Percentiles rank a stretch among this genome's conserved stretches.
phyloP scores from a whole-genome alignment of 2,329 filamentous ascomycete genomes.

The Beauveria caledonica region DNA sequence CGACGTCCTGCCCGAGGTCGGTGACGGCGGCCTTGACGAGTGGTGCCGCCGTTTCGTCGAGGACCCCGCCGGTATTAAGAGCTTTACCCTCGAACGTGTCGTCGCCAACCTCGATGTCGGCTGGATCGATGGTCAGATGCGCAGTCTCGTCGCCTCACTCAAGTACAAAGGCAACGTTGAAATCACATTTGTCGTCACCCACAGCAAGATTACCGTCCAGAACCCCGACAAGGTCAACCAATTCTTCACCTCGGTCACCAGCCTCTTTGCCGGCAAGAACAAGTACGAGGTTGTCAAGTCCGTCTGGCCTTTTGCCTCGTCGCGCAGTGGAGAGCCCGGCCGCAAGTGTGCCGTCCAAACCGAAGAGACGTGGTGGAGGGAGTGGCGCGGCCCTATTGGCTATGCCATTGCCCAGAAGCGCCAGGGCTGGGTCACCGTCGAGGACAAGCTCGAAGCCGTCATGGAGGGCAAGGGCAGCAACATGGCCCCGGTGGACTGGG shows the following conservation, averaged over 20 bases:
- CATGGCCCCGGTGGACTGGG: slow-evolving; percentile 34
- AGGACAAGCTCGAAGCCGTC: slow-evolving; percentile 45
- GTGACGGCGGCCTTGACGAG: slow-evolving; percentile 36
- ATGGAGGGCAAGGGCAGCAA: slow-evolving; percentile 39
- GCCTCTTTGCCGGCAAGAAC: slow-evolving; percentile 43
- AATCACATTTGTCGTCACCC: slow-evolving; percentile 42
- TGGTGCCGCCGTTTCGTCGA: slow-evolving; percentile 42
- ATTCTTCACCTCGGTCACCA: slow-evolving; percentile 44
- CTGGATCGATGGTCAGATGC: slow-evolving; percentile 47
- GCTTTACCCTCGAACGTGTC: slow-evolving; percentile 42
- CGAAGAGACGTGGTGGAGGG: slow-evolving; percentile 48
- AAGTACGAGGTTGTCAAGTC: slow-evolving; percentile 48
- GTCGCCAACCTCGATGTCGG: slow-evolving; percentile 47
- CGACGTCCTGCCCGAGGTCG: slow-evolving; percentile 34
- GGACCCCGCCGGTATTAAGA: slow-evolving; percentile 36
- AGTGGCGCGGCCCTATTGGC: slow-evolving; percentile 24
- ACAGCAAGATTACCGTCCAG: slow-evolving; percentile 40
- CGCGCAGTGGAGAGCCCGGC: slow-evolving; percentile 34
- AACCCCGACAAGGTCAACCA: slow-evolving; percentile 45
- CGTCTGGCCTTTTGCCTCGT: slow-evolving; percentile 50
- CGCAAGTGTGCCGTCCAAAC: slow-evolving; percentile 43
- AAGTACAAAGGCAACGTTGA: slow-evolving; percentile 42
- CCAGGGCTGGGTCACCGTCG: slow-evolving; percentile 37
- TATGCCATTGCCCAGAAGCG: slow-evolving; percentile 39
- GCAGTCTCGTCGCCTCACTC: slow-evolving; percentile 40